A percentile compares a stretch with the other conserved stretches of the same genome.
phyloP scores from a whole-genome alignment of 805 yeast species.

The Ogataea populi-albae region DNA sequence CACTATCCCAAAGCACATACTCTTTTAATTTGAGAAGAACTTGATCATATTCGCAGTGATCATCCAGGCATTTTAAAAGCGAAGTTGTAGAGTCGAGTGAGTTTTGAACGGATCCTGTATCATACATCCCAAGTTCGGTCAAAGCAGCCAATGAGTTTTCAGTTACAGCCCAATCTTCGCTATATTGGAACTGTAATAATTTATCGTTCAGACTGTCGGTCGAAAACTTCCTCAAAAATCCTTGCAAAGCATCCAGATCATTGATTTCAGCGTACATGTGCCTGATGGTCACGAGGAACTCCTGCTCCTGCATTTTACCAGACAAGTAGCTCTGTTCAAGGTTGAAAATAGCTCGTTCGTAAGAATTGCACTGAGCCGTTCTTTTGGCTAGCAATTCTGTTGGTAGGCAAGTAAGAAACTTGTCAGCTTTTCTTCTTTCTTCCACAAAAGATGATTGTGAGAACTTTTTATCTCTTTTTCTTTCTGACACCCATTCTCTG shows the following conservation, averaged over 20 bases:
- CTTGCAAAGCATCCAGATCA: constrained; percentile 88
- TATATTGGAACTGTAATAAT: constrained; percentile 75
- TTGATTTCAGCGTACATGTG: constrained; percentile 81
- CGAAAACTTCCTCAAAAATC: constrained; percentile 72
- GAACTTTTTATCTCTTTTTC: constrained; percentile 31
- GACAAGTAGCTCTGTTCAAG: constrained; percentile 69
- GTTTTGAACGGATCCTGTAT: constrained; percentile 21
- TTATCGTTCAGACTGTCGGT: constrained; percentile 70
- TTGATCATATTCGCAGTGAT: constrained; percentile 73
- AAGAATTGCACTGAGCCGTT: constrained; percentile 79
- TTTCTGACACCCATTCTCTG: constrained; percentile 63
- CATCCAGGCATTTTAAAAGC: constrained; percentile 65
- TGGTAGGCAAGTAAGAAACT: constrained; percentile 56
- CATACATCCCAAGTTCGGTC: constrained; percentile 37
- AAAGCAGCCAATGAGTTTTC: constrained; percentile 77
- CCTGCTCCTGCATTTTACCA: constrained; percentile 34
- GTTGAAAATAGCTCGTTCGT: constrained; percentile 82
- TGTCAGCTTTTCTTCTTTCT: constrained; percentile 38
- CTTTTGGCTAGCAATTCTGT: constrained; percentile 69
- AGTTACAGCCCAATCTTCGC: constrained; percentile 83
- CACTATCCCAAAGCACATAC: constrained; percentile 24
- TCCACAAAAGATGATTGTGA: constrained; percentile 17
- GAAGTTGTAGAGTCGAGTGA: constrained; percentile 45
- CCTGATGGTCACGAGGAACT: constrained; percentile 55
- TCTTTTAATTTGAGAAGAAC: constrained; percentile 50